phyloP scores from a whole-genome alignment of 306 rosid species.

The Adenanthera pavonina region DNA sequence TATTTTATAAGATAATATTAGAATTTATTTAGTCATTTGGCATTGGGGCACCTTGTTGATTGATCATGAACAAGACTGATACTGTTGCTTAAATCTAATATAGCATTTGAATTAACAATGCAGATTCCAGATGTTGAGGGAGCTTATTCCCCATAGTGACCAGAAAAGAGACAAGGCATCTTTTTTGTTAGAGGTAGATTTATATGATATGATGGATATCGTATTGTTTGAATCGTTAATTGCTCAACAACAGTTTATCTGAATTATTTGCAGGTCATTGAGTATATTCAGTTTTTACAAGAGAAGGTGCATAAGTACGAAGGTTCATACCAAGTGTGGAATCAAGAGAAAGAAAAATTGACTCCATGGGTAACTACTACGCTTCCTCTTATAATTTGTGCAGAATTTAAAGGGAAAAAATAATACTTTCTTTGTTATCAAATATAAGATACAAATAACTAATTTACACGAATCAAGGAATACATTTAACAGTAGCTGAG shows the following conservation, averaged over 20 bases:
- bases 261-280: conserved; percentile 69
- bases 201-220: conserved; percentile 3
- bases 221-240: conserved; percentile 12
- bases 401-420: conserved; percentile 23
- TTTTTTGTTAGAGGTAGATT: conserved; percentile 83
- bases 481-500: too few relatives aligned
- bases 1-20: conserved; percentile 22
- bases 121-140: conserved; percentile 96
- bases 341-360: conserved; percentile 64
- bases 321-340: conserved; percentile 84
- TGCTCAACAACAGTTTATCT: conserved; percentile 28
- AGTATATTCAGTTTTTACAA: conserved; percentile 90
- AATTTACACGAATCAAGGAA: too few relatives aligned
- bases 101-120: conserved; percentile 34
- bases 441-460: too few relatives aligned
- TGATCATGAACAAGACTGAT: conserved; percentile 3
- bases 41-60: conserved; percentile 26
- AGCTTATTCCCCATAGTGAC: conserved; percentile 92
- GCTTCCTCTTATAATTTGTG: conserved; percentile 30
- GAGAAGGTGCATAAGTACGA: conserved; percentile 85
- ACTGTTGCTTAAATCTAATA: conserved; percentile 31
- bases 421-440: too few relatives aligned
- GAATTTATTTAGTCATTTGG: not conserved
- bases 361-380: conserved; percentile 73
- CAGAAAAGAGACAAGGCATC: conserved; percentile 99